Evolutionary conservation across 768 basidiomycete species (phyloP).

Genomic region (Sistotremastrum niveocremeum): DNA sequence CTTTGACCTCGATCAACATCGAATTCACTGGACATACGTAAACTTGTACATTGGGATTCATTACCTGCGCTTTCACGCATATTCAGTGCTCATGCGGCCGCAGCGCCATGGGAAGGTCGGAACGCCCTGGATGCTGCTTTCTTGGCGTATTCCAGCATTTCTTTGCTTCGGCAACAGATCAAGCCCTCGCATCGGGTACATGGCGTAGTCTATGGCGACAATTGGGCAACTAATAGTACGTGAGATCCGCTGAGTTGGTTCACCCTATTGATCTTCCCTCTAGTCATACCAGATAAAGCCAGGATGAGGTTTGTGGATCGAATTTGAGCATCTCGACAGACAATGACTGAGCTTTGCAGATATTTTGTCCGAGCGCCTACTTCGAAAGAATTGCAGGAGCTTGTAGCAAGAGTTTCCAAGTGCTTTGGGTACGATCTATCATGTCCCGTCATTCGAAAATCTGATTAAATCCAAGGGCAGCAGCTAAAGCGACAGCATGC

Average conservation of each 20-base stretch:
- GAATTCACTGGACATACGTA: conserved; percentile 69
- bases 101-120: conserved; percentile 14
- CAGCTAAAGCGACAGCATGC: conserved; percentile 55
- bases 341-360: conserved; percentile 21
- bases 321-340: conserved; percentile 3
- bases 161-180: conserved; percentile 23
- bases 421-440: conserved; percentile 51
- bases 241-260: background rate
- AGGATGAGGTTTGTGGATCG: conserved; percentile 6
- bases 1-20: conserved; percentile 42
- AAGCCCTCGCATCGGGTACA: conserved; percentile 20
- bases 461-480: conserved; percentile 32
- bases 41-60: background rate
- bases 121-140: conserved; percentile 23
- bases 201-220: conserved; percentile 16
- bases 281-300: background rate
- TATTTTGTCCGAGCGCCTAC: conserved; percentile 68
- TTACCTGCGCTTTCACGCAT: background rate
- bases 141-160: conserved; percentile 19
- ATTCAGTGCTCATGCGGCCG: conserved; percentile 6
- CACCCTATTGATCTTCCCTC: background rate
- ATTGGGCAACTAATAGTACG: conserved; percentile 11
- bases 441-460: background rate
- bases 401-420: conserved; percentile 44
- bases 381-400: conserved; percentile 42